phyloP scores from a whole-genome alignment of 306 rosid species.

The Quillaja saponaria region DNA sequence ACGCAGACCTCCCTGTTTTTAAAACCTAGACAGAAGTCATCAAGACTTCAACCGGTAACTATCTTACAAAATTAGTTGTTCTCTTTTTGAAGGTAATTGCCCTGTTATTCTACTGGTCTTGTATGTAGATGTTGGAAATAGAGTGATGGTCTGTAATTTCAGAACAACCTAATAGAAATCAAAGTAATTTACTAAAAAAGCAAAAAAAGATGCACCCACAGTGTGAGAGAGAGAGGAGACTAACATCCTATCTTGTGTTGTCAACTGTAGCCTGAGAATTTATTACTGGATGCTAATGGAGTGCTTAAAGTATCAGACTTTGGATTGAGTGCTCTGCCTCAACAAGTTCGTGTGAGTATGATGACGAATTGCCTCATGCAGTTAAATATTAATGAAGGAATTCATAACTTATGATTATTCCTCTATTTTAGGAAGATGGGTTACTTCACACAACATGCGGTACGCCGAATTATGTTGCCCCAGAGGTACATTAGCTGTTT shows the following conservation, averaged over 20 bases:
- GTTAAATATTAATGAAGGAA: background rate
- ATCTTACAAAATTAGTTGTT: too few species aligned
- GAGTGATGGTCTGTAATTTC: too few species aligned
- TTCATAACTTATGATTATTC: slow-evolving; percentile 24
- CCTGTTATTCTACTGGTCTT: too few species aligned
- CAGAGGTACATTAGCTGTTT: slow-evolving; percentile 67
- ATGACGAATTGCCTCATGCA: slow-evolving; percentile 20
- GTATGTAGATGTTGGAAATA: too few species aligned
- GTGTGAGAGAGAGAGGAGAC: too few species aligned
- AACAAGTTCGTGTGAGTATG: slow-evolving; percentile 84
- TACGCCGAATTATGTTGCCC: slow-evolving; percentile 97
- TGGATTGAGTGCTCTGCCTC: slow-evolving; percentile 95
- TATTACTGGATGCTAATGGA: slow-evolving; percentile 74
- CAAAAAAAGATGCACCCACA: too few species aligned
- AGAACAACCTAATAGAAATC: too few species aligned
- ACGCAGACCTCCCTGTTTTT: too few species aligned
- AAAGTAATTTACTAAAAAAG: too few species aligned
- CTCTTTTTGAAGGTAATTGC: too few species aligned
- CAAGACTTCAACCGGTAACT: too few species aligned
- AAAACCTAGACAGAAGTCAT: too few species aligned
- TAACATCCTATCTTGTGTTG: slow-evolving; percentile 24
- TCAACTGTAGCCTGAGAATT: slow-evolving; percentile 77
- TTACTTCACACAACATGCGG: slow-evolving; percentile 96
- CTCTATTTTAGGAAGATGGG: slow-evolving; percentile 69
- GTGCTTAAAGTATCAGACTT: slow-evolving; percentile 90